Evolutionary conservation across 768 basidiomycete species (phyloP).

Genomic region (Panaeolus cyanescens): DNA sequence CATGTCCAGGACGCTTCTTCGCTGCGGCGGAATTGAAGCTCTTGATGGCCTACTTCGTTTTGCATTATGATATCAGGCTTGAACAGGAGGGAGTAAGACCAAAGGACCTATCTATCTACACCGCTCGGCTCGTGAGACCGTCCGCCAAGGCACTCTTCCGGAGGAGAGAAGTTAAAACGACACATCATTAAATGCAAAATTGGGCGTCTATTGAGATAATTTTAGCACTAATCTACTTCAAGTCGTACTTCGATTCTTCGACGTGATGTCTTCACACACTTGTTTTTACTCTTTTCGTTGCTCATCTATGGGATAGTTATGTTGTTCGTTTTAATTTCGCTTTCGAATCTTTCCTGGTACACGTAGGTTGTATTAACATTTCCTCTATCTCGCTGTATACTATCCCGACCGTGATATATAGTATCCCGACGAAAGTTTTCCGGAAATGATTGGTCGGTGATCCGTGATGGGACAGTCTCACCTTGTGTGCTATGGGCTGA

Average conservation of each 20-base stretch:
- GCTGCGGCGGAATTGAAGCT: constrained; percentile 24
- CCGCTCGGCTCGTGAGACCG: neutral
- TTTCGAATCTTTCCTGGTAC: neutral
- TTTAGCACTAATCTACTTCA: too few relatives aligned
- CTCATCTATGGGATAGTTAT: too few relatives aligned
- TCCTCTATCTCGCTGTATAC: neutral
- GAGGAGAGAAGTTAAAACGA: neutral
- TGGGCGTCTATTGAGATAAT: too few relatives aligned
- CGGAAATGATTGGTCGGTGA: too few relatives aligned
- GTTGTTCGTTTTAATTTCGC: neutral
- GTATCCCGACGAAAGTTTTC: too few relatives aligned
- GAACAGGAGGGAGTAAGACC: neutral
- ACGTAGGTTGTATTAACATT: neutral
- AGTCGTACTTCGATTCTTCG: neutral
- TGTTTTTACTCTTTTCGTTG: too few relatives aligned
- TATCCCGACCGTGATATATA: neutral
- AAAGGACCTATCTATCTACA: neutral
- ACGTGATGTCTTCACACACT: neutral
- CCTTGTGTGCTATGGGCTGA: constrained; percentile 18
- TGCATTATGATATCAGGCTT: constrained; percentile 5
- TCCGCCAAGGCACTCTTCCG: neutral
- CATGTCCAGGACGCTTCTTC: constrained; percentile 44
- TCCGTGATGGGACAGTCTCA: neutral
- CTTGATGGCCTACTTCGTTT: constrained; percentile 2
- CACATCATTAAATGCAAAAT: neutral